Percentiles rank a stretch among this genome's conserved stretches.
Evolutionary conservation across 768 basidiomycete species (phyloP).

Genomic region (Lactarius akahatsu): DNA sequence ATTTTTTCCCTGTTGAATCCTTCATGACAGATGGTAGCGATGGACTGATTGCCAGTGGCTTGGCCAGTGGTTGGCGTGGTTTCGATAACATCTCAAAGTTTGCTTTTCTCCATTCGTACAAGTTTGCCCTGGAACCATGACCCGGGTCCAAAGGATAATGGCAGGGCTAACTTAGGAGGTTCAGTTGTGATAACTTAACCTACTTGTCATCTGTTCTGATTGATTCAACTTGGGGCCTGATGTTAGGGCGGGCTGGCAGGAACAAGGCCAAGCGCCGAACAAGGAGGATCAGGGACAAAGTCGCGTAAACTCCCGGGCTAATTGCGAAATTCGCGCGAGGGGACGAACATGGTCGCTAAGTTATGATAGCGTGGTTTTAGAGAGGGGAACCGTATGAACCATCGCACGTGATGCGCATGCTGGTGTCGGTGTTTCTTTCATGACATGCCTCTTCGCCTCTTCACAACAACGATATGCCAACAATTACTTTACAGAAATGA

Average conservation of each 20-base stretch:
- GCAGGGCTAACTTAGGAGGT: neutral
- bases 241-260: slow-evolving; percentile 2
- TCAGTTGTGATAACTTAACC: neutral
- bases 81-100: neutral
- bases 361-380: slow-evolving; percentile 5
- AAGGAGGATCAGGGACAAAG: slow-evolving; percentile 11
- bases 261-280: neutral
- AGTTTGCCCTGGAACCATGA: too few species aligned
- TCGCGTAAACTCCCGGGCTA: neutral
- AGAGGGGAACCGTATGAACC: neutral
- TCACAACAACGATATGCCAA: neutral
- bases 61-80: too few species aligned
- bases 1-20: too few species aligned
- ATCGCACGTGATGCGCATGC: neutral
- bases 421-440: neutral
- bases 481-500: neutral
- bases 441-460: neutral
- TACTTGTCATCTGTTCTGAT: neutral
- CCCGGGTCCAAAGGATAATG: too few species aligned
- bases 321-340: neutral
- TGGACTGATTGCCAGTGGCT: too few species aligned
- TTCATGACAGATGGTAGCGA: too few species aligned
- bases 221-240: neutral
- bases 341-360: slow-evolving; percentile 7
- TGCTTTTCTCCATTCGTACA: neutral